phyloP scores from a whole-genome alignment of 805 yeast species.

The Myxozyma sirexii region DNA sequence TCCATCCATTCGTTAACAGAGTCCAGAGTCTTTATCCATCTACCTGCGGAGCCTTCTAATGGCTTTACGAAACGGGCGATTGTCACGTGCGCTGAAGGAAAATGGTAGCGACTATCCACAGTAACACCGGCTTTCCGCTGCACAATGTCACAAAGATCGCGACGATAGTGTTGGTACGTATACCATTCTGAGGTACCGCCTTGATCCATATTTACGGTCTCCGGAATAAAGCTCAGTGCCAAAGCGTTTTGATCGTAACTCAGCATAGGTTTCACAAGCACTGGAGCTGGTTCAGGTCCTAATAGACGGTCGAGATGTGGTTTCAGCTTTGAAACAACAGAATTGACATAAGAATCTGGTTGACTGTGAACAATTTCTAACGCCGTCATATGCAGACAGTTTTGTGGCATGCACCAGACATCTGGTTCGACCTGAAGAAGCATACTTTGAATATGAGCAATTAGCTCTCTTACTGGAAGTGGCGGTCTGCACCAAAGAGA shows the following conservation, averaged over 20 bases:
- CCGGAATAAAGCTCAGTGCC: conserved; percentile 31
- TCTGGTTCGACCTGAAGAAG: conserved; percentile 19
- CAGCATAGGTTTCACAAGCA: conserved; percentile 26
- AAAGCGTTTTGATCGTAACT: conserved; percentile 30
- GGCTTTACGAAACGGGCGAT: conserved; percentile 34
- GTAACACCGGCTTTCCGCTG: conserved; percentile 15
- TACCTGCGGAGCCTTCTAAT: conserved; percentile 10
- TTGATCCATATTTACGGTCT: not conserved
- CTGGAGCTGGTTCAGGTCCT: conserved; percentile 29
- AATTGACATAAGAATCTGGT: conserved; percentile 11
- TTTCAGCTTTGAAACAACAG: not conserved
- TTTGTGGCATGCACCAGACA: conserved; percentile 36
- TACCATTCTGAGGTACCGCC: conserved; percentile 15
- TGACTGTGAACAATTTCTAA: conserved; percentile 31
- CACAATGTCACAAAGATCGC: conserved; percentile 20
- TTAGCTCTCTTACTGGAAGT: conserved; percentile 8
- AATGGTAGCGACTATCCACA: conserved; percentile 32
- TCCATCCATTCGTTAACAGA: conserved; percentile 26
- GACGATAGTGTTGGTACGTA: conserved; percentile 32
- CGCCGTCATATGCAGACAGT: conserved; percentile 33
- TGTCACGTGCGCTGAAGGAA: conserved; percentile 36
- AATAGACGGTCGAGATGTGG: conserved; percentile 17
- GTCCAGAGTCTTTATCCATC: conserved; percentile 26
- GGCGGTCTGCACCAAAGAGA: conserved; percentile 33
- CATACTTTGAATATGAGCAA: conserved; percentile 15